Base-by-base conservation (phyloP, 2,329 filamentous ascomycete species). In the Orbilia quercus region DNA sequence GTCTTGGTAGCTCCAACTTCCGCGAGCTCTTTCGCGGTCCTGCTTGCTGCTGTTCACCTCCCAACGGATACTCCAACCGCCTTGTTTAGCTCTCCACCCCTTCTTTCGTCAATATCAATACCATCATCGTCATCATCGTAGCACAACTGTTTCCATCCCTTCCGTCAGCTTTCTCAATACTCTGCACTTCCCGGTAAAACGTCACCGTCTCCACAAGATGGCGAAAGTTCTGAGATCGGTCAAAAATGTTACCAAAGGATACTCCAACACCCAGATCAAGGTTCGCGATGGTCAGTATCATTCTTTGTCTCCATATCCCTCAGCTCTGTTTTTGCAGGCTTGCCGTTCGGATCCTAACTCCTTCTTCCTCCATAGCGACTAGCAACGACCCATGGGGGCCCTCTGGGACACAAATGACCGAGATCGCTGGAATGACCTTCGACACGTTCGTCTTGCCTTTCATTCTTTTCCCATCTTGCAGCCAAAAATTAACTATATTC, bases 231-330 rank as follows among this genome's bases (percentile, higher is more conserved):
- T 98, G 81, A 88, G 95, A 82, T 96, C 91, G 81, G 93, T 98
- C 79, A 98, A 97, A 85, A 99, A 98, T 85, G 94, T 99, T 82
- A 98, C 95, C 82, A 99, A 98, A 84, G 95, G 95, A 78, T 99
- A 99, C 81, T 97, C 94, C 36, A 89, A 87, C 77, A 92, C 96
- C 79, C 94, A 99, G 85, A 91, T 98, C 82, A 98, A 98, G 85
- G 95, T 99, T 82, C 89, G 93, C 84, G 94, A 96, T 91, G 92
- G 92, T 96, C 84, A 76, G 88, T 82, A 20, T 58, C 20, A 20
- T 22, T 28, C 31, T 16, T 14, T 14, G 1, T 9, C 28, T 31
- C 16, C 31, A 58, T 11, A 44, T 45, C 44, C 48, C 54, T 45
- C 28, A 23, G n/a, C n/a, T 11, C 31, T 22, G 14, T 14, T n/a